Conservation (phyloP, 2,329 filamentous ascomycete species). For the Dactylellina leptospora region DNA sequence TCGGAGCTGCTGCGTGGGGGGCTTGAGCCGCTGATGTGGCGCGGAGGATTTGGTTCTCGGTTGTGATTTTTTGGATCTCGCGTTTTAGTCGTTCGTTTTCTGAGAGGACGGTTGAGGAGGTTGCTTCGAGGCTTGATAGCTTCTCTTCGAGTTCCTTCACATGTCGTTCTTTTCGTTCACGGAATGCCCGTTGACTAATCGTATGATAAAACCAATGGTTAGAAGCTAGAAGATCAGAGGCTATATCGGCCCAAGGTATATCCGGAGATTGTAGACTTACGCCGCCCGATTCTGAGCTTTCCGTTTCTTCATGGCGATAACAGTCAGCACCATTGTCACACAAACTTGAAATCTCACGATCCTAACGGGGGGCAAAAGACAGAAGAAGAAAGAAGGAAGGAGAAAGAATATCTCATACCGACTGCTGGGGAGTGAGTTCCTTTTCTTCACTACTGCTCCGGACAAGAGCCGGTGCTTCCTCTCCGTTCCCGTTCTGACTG, state of each 20-base stretch:
- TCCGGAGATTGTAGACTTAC: too few species aligned
- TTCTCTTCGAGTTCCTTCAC: conserved; percentile 92
- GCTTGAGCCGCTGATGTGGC: conserved; percentile 70
- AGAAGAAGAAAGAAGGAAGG: background rate
- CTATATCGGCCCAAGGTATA: too few species aligned
- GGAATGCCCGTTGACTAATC: conserved; percentile 87
- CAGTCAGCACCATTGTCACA: conserved; percentile 45
- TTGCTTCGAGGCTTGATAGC: conserved; percentile 77
- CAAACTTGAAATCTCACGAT: too few species aligned
- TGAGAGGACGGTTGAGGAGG: conserved; percentile 74
- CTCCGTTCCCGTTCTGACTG: conserved; percentile 14
- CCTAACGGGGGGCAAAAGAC: background rate
- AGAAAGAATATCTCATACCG: conserved; percentile 28
- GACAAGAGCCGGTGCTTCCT: conserved; percentile 16
- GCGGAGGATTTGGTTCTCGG: conserved; percentile 90
- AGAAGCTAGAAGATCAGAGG: too few species aligned
- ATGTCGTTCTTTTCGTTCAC: conserved; percentile 92
- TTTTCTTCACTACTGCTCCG: conserved; percentile 66
- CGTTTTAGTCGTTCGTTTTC: conserved; percentile 89
- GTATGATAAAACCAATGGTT: background rate
- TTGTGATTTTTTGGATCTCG: conserved; percentile 81
- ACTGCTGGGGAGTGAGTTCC: conserved; percentile 67
- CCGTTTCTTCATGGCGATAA: conserved; percentile 66
- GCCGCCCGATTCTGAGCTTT: conserved; percentile 78
- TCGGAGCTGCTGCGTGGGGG: conserved; percentile 62